Conservation (phyloP, 768 basidiomycete species). For the Phanerochaete carnosa region DNA sequence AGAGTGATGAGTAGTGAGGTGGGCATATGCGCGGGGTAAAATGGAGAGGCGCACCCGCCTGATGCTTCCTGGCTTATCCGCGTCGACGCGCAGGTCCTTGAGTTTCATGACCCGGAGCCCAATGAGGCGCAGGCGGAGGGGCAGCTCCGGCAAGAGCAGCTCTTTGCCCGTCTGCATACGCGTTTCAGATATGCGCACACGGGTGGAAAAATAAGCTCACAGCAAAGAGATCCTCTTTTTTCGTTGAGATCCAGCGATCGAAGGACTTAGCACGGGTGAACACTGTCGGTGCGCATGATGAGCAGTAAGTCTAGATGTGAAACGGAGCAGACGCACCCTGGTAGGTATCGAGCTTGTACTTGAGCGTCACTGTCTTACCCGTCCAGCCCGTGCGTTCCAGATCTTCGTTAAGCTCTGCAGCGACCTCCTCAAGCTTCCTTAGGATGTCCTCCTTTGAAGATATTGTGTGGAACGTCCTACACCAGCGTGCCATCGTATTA, state of each 20-base stretch:
- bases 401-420: slow-evolving; percentile 77
- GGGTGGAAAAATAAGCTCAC: slow-evolving; percentile 38
- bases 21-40: neutral
- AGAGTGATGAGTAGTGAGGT: neutral
- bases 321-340: slow-evolving; percentile 47
- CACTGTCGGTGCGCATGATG: slow-evolving; percentile 34
- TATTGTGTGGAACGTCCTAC: slow-evolving; percentile 74
- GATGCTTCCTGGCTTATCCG: slow-evolving; percentile 51
- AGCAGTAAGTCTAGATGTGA: neutral
- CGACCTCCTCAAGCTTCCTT: slow-evolving; percentile 75
- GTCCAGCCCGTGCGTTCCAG: slow-evolving; percentile 78
- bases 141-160: slow-evolving; percentile 76
- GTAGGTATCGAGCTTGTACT: slow-evolving; percentile 90
- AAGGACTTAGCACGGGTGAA: slow-evolving; percentile 84
- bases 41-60: slow-evolving; percentile 52
- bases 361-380: slow-evolving; percentile 86
- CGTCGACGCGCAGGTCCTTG: slow-evolving; percentile 66
- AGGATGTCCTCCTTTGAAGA: slow-evolving; percentile 65
- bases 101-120: slow-evolving; percentile 87
- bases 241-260: slow-evolving; percentile 67
- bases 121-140: slow-evolving; percentile 77
- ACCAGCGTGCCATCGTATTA: neutral
- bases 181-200: neutral
- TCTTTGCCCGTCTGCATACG: slow-evolving; percentile 67
- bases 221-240: slow-evolving; percentile 75